Conservation (phyloP, 169 alveolate species). For the Cryptosporidium tyzzeri region DNA sequence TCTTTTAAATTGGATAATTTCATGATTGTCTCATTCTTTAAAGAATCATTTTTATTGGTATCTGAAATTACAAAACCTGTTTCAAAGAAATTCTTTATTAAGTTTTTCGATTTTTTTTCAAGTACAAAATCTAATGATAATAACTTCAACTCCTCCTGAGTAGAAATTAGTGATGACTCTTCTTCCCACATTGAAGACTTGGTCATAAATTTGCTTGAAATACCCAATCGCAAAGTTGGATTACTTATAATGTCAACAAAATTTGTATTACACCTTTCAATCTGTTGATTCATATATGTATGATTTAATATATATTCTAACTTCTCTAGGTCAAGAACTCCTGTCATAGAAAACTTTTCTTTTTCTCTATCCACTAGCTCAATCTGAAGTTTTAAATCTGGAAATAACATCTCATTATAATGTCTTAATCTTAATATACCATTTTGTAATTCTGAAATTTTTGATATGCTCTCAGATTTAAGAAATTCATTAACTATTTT, state of each 20-base stretch:
- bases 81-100: constrained; percentile 1
- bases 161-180: neutral
- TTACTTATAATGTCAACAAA: neutral
- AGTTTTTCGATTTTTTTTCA: constrained; percentile 16
- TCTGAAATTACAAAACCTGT: neutral
- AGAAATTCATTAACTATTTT: constrained; percentile 7
- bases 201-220: neutral
- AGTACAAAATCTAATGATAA: constrained; percentile 4
- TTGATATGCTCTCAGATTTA: neutral
- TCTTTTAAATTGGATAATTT: neutral
- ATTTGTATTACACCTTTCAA: constrained; percentile 23
- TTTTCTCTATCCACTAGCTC: neutral
- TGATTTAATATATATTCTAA: neutral
- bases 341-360: constrained; percentile 1
- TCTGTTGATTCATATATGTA: neutral
- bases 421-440: constrained; percentile 1
- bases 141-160: neutral
- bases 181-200: constrained; percentile 39
- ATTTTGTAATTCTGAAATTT: neutral
- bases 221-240: constrained; percentile 7
- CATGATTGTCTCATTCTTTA: neutral
- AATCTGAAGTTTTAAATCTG: constrained; percentile 31
- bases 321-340: neutral
- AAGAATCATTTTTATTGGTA: neutral
- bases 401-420: constrained; percentile 52